phyloP scores from a whole-genome alignment of 345 rosid species.

The Cardamine chenopodiifolia region DNA sequence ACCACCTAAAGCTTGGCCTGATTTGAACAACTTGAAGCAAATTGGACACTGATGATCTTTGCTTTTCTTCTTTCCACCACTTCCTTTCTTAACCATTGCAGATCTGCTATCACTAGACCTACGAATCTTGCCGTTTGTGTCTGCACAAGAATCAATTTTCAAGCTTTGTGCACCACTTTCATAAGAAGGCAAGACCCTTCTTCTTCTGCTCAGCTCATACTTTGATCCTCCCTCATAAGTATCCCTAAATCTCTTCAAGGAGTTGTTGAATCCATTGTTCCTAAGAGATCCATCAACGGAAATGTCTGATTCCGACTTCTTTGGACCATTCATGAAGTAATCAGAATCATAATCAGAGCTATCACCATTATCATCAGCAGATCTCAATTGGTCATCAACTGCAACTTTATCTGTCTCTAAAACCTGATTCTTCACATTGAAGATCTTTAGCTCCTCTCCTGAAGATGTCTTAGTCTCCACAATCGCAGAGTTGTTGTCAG shows the following conservation, averaged over 20 bases:
- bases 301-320: slow-evolving; percentile 55
- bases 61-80: slow-evolving; percentile 50
- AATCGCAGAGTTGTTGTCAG: slow-evolving; percentile 63
- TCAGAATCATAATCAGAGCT: slow-evolving; percentile 71
- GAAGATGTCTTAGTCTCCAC: slow-evolving; percentile 62
- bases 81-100: slow-evolving; percentile 40
- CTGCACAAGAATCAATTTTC: slow-evolving; percentile 43
- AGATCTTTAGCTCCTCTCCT: slow-evolving; percentile 46
- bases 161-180: slow-evolving; percentile 24
- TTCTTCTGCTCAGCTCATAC: slow-evolving; percentile 49
- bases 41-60: slow-evolving; percentile 78
- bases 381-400: slow-evolving; percentile 39
- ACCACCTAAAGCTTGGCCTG: slow-evolving; percentile 95
- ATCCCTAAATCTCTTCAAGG: slow-evolving; percentile 30
- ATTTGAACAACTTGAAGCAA: slow-evolving; percentile 76
- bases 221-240: slow-evolving; percentile 20
- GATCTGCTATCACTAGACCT: slow-evolving; percentile 37
- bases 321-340: slow-evolving; percentile 61
- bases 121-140: slow-evolving; percentile 33
- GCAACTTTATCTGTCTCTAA: slow-evolving; percentile 13
- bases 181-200: slow-evolving; percentile 39
- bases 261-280: slow-evolving; percentile 43
- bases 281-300: slow-evolving; percentile 46
- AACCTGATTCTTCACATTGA: slow-evolving; percentile 39
- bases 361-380: slow-evolving; percentile 41